Conservation (phyloP, 1,284 basidiomycete genomes). For the Earliella scabrosa region DNA sequence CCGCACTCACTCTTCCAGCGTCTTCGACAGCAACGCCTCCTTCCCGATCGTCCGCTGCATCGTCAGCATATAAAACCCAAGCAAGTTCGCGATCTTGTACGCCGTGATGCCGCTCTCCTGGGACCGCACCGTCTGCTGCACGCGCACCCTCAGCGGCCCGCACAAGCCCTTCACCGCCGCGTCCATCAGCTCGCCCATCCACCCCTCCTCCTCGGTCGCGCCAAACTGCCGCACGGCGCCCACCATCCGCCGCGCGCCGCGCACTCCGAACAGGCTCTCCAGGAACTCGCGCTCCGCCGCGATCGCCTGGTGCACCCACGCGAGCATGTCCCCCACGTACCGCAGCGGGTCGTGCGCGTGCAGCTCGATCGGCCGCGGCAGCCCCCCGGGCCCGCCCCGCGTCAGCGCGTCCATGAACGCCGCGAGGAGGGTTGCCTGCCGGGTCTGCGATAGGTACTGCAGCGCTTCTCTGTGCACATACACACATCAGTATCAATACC, state of each 20-base stretch:
- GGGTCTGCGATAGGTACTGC: slow-evolving; percentile 76
- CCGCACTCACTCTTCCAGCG: slow-evolving; percentile 76
- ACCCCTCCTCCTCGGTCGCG: slow-evolving; percentile 72
- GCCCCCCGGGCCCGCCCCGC: slow-evolving; percentile 84
- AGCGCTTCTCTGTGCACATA: slow-evolving; percentile 71
- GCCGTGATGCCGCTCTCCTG: slow-evolving; percentile 93
- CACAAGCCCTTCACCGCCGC: slow-evolving; percentile 84
- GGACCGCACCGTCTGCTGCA: slow-evolving; percentile 90
- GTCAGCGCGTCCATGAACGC: slow-evolving; percentile 90
- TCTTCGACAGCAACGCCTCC: slow-evolving; percentile 76
- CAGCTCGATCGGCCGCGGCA: slow-evolving; percentile 93
- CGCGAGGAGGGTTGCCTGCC: slow-evolving; percentile 79
- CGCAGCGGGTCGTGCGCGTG: slow-evolving; percentile 97
- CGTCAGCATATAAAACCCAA: slow-evolving; percentile 93
- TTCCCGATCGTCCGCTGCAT: slow-evolving; percentile 92
- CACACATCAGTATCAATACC: too few species aligned
- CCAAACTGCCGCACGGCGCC: slow-evolving; percentile 68
- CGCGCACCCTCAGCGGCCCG: slow-evolving; percentile 86
- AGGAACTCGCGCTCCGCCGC: slow-evolving; percentile 94
- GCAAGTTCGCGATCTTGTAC: slow-evolving; percentile 91
- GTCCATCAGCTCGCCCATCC: slow-evolving; percentile 86
- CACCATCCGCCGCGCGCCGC: slow-evolving; percentile 72
- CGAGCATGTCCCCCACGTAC: slow-evolving; percentile 98
- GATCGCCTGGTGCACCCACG: slow-evolving; percentile 97
- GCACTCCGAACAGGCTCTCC: slow-evolving; percentile 80